Base-by-base conservation (phyloP, 2,329 filamentous ascomycete species). In the Beauveria rudraprayagi region DNA sequence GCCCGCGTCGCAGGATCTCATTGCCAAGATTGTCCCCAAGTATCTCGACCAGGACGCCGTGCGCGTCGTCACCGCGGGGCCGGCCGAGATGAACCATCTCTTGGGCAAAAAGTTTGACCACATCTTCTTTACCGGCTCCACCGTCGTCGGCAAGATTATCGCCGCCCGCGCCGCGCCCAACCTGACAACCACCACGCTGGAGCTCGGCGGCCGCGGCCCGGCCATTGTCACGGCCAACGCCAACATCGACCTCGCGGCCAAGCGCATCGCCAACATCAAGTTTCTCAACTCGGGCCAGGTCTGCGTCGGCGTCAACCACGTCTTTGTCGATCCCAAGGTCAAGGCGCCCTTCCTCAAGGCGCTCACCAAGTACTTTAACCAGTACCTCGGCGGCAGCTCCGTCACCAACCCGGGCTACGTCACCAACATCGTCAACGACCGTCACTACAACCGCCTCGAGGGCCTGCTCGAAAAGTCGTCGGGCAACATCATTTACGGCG, bases 91-190 rank as follows among this genome's bases (percentile, higher is more conserved):
- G 46, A 62, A 65, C 4, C 48, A 68, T 8, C 66, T 79, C 3
- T 69, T 79, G 1, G 66, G 73, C 34, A 66, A 70, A 9, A 72
- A 70, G 56, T 79, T 74, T 62, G 69, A 78, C 63, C 73, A 78
- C 61, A 76, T 80, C 50, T 80, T 79, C 68, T 80, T 75, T 65
- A 80, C 77, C 0, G 77, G 77, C 0, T 75, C 73, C 1, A 67
- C 70, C 10, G 68, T 64, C 17, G 68, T 78, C 16, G 78, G 68
- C 8, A 71, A 70, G 26, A 70, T 74, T 14, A 67, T 80, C 17
- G 67, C 70, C 55, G 64, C 66, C 1, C 75, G 76, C 5, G 77
- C 78, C 3, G 77, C 77, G 3, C 75, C 75, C 46, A 66, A 78
- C 61, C 70, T 80, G n/a, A 79, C 78, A 0, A 75, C 76, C 0